These are phyloP conservation scores for Diaporthe citrichinensis DNA, from an alignment of 2,329 filamentous ascomycete genomes.

Conservation along the genomic window DNA sequence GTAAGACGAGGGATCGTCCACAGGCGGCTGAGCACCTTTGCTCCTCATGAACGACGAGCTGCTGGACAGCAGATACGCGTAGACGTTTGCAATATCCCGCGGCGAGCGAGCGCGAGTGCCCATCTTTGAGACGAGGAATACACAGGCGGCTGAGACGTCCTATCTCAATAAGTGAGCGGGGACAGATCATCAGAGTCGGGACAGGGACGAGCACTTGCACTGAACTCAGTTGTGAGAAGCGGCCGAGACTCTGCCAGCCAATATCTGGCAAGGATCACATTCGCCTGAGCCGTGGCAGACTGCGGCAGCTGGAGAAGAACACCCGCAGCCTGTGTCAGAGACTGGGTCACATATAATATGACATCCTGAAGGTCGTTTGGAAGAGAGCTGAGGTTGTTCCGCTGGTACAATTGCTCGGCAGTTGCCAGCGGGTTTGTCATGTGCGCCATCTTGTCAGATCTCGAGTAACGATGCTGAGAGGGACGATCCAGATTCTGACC, in stretches of 20 bases:
- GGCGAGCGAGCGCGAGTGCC: slow-evolving; percentile 82
- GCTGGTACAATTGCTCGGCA: slow-evolving; percentile 75
- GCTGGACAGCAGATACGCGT: slow-evolving; percentile 81
- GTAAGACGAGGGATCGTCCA: slow-evolving; percentile 67
- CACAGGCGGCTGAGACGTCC: slow-evolving; percentile 84
- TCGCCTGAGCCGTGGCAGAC: slow-evolving; percentile 87
- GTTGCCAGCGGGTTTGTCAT: slow-evolving; percentile 81
- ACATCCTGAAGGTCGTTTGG: slow-evolving; percentile 79
- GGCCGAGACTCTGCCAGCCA: slow-evolving; percentile 72
- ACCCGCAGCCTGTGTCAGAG: slow-evolving; percentile 83
- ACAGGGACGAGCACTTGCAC: slow-evolving; percentile 52
- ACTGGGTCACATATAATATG: slow-evolving; percentile 79
- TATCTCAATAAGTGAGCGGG: slow-evolving; percentile 53
- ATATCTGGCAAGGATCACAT: slow-evolving; percentile 85
- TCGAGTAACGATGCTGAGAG: neutral
- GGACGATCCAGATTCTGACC: neutral
- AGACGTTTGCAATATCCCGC: slow-evolving; percentile 87
- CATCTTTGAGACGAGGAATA: slow-evolving; percentile 88
- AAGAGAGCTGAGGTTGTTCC: slow-evolving; percentile 69
- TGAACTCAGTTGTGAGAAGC: slow-evolving; percentile 71
- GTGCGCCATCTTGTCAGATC: slow-evolving; percentile 62
- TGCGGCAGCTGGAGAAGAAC: slow-evolving; percentile 88
- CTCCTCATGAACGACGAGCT: slow-evolving; percentile 67
- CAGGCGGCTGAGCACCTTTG: slow-evolving; percentile 47
- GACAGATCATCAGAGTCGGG: no score